Conservation (phyloP, 2,329 filamentous ascomycete species). For the Pyrenochaeta sp. region DNA sequence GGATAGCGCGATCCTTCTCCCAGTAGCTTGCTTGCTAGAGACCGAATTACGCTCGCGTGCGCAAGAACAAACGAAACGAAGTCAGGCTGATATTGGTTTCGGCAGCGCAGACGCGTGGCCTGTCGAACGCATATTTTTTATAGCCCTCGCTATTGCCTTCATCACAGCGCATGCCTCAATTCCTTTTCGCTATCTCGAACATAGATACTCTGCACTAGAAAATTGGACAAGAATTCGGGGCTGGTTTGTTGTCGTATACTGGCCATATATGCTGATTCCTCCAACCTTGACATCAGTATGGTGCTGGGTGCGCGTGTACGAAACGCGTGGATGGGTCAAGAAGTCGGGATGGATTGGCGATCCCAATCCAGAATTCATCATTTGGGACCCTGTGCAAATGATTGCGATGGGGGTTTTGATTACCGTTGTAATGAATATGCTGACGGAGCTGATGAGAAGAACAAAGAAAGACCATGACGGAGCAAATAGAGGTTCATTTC, state of each 20-base stretch:
- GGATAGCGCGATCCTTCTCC: conserved; percentile 3
- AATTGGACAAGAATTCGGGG: conserved; percentile 1
- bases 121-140: background rate
- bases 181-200: background rate
- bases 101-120: conserved; percentile 1
- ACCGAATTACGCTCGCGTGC: background rate
- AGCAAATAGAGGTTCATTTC: background rate
- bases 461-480: conserved; percentile 2
- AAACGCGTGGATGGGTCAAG: conserved; percentile 5
- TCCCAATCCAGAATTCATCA: conserved; percentile 3
- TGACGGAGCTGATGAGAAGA: conserved; percentile 2
- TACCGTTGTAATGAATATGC: conserved; percentile 3
- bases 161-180: conserved; percentile 1
- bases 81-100: background rate
- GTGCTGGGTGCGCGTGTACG: conserved; percentile 7
- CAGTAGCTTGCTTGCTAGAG: conserved; percentile 6
- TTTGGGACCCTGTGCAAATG: conserved; percentile 3
- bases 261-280: conserved; percentile 4
- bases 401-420: conserved; percentile 6
- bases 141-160: background rate
- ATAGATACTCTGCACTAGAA: background rate
- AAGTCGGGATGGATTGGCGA: conserved; percentile 3
- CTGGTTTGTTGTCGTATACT: conserved; percentile 4
- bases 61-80: background rate
- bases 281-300: conserved; percentile 1